Evolutionary conservation across 2,329 filamentous ascomycete species (phyloP).

Genomic region (Colletotrichum karsti): DNA sequence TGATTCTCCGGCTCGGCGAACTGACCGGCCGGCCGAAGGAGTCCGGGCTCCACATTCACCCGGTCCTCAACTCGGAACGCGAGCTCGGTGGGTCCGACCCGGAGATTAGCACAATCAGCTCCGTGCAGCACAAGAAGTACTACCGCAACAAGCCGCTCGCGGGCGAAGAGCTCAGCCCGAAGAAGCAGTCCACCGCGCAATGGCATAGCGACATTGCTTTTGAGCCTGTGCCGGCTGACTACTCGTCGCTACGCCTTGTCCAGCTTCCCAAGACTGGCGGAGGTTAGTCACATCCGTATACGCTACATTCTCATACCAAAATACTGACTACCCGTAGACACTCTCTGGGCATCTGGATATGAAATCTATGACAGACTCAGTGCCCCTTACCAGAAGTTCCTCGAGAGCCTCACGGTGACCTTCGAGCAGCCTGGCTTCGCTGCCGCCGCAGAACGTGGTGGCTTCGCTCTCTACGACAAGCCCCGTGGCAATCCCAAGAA

Average conservation of each 20-base stretch:
- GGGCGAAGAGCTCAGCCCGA: constrained; percentile 37
- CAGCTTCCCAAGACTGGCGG: constrained; percentile 65
- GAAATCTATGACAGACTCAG: constrained; percentile 67
- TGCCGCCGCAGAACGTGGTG: constrained; percentile 41
- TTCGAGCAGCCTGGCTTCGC: constrained; percentile 49
- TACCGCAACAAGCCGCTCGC: constrained; percentile 34
- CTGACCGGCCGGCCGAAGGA: constrained; percentile 65
- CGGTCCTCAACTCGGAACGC: constrained; percentile 61
- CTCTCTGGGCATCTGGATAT: constrained; percentile 70
- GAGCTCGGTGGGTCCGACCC: constrained; percentile 61
- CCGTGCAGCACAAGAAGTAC: constrained; percentile 53
- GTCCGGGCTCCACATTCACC: constrained; percentile 69
- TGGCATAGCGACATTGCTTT: constrained; percentile 67
- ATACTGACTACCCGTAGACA: constrained; percentile 45
- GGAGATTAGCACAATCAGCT: constrained; percentile 69
- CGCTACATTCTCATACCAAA: not conserved
- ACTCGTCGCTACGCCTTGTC: constrained; percentile 66
- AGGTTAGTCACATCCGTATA: constrained; percentile 8
- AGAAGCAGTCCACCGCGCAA: constrained; percentile 38
- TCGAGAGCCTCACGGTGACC: constrained; percentile 60
- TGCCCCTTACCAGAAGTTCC: constrained; percentile 56
- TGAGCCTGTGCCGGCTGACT: constrained; percentile 67
- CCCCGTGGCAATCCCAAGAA: constrained; percentile 50
- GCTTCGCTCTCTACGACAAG: constrained; percentile 41
- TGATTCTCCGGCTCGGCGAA: constrained; percentile 67